These are phyloP conservation scores for Arthroderma sp. DNA, from an alignment of 2,329 filamentous ascomycete genomes.

Conservation along the genomic window DNA sequence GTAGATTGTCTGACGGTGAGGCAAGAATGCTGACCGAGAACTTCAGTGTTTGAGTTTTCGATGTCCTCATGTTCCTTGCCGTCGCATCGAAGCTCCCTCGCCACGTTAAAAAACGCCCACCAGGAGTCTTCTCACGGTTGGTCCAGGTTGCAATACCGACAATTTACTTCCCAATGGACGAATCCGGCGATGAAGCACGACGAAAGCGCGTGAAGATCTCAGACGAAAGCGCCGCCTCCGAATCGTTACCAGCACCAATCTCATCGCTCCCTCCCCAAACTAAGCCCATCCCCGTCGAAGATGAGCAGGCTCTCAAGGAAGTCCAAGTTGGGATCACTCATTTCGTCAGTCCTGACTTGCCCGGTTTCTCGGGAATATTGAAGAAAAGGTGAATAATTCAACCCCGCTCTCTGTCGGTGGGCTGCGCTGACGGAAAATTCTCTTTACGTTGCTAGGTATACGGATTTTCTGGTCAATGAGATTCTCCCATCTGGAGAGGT, in stretches of 20 bases:
- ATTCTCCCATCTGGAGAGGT: constrained; percentile 64
- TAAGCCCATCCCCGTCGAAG: constrained; percentile 7
- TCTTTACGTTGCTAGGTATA: constrained; percentile 46
- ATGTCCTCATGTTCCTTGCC: too few species aligned
- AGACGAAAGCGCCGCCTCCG: constrained; percentile 1
- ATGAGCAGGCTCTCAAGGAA: constrained; percentile 28
- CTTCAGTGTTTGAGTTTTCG: too few species aligned
- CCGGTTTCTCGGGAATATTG: constrained; percentile 49
- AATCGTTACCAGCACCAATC: constrained; percentile 1
- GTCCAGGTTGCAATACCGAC: too few species aligned
- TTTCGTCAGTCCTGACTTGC: constrained; percentile 44
- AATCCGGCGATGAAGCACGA: constrained; percentile 7
- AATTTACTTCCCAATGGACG: constrained; percentile 1
- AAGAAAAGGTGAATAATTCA: constrained; percentile 46
- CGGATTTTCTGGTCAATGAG: constrained; percentile 87
- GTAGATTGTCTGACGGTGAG: too few species aligned
- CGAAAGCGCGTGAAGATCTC: constrained; percentile 15
- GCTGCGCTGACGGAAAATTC: constrained; percentile 3
- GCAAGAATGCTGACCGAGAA: too few species aligned
- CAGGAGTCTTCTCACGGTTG: too few species aligned
- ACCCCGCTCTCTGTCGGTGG: too few species aligned
- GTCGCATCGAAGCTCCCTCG: neutral
- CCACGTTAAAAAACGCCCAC: neutral
- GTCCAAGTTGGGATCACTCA: constrained; percentile 48
- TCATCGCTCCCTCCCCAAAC: neutral